Base-by-base conservation (phyloP, 331 rosid species). In the Pyrus hybrid region DNA sequence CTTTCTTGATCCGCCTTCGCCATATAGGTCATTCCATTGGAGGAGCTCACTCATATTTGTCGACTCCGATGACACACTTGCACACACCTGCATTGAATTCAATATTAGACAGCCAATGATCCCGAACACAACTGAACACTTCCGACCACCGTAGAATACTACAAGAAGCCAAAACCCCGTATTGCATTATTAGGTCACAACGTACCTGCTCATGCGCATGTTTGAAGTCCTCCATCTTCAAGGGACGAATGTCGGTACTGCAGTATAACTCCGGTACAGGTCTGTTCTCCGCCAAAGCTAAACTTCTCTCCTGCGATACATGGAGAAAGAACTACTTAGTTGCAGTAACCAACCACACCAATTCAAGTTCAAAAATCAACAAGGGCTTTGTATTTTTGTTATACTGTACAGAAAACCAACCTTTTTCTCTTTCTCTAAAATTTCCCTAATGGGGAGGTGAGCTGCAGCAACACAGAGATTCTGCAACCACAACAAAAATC, bases 1-100 rank as follows among this genome's bases (percentile, higher is more conserved):
- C 88, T 91, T 91, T 79, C 99, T 92, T 6, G 98, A 95, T 61
- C 99, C 99, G 23, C 98, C 99, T 86, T 95, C 99, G 69, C 99
- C 99, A 14, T 95, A 95, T 45, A 95, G 84, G 70, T 95, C 98
- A 72, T 95, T 95, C 99, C 99, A 95, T 79, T 92, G 99, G 65
- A 87, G 90, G 47, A 95, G 91, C 79, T 95, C 99, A 10, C 76
- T 95, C 99, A 95, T 95, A 72, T 95, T 95, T 12, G 85, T 84
- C 1, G 99, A 95, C 63, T 95, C 99, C 0, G 97, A 88, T 5
- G 99, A 95, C 72, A 95, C 99, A 9, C 99, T 95, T 7, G 99
- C 99, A 74, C 99, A 93, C 20, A 95, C 99, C 99, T 95, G 25
- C 81, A 79, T 33, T 26, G 3, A 69, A 13, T 43, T 73, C 69